Base-by-base conservation (phyloP, 1,284 basidiomycete species). In the Singerocomus rubriflavus region DNA sequence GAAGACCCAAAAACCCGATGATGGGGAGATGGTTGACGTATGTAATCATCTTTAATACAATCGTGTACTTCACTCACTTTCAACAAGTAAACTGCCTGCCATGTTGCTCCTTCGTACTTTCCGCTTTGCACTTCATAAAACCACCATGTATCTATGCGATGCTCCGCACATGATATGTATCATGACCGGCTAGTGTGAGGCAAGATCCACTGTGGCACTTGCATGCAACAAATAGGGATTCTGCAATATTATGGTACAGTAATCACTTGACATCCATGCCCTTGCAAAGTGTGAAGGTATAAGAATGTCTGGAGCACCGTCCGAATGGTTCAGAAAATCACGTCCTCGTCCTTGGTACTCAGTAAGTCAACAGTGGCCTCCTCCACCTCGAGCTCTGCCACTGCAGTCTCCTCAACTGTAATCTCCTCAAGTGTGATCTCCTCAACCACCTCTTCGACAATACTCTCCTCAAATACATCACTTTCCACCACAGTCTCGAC, bases 281-380 rank as follows among this genome's bases (percentile, higher is more conserved):
- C 30, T 43, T 40, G 41, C 40, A 44, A 46, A 36, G 16, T 51
- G 43, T 33, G 42, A 29, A 51, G 61, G 54, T 55, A 58, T 65
- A 34, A 39, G 35, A 37, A 29, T 32, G 41, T n/a, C 38, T 31
- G 37, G 16, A 31, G 33, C 31, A 39, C 26, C 30, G 34, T 34
- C 41, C 16, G 40, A 40, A 31, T 25, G 44, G 8, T 30, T 57
- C 66, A 95, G 77, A 94, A 96, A 68, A 96, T 95, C 50, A 97
- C 84, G 70, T 97, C 94, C 55, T 83, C 83, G 65, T 97, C 94
- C 69, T 93, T 95, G 61, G 82, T 87, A 57, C 81, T 85, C 50
- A 96, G 71, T 59, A 96, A 74, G 68, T 95, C 82, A 3, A 68
- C 68, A 48, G 39, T 66, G 57, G 56, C 66, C 21, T 75, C 70